Evolutionary conservation across 164 flowering plant genomes (phyloP), one percentile per base, ranked within the genome.

Genomic region (Vitis rupestris): DNA sequence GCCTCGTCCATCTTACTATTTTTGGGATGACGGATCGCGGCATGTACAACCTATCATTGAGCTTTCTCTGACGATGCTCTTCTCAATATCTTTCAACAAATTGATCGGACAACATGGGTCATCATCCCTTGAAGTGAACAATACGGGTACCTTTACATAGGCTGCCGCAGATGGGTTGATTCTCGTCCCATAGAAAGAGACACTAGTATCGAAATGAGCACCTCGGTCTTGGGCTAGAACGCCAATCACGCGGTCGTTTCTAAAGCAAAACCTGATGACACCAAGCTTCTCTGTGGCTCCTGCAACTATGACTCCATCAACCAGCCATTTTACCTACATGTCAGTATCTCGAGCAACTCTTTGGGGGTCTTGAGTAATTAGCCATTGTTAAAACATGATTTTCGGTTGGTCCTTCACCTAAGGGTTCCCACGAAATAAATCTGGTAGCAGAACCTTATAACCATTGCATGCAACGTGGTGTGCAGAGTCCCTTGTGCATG

Each of bases 381-480:
- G 64, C 97, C 98, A 91, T 63, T 76, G 59, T 61, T 89, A 88
- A 61, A 84, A 80, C 65, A 73, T 53, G 10, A 74, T 30, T 62
- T 50, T 72, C 13, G 91, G 81, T 67, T 71, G 73, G 57, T 82
- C 78, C 68, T 84, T 88, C 65, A 66, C 30, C 97, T 97, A 94
- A 60, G 97, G 90, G 78, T 94, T 77, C 17, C 93, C 96, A 8
- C 81, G 85, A 76, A 91, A 91, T 61, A 90, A 74, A 79, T 94
- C 98, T 5, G 98, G 98, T 60, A 94, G 88, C 31, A 94, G 81
- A 68, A 94, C 96, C 82, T 96, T 94, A 88, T 82, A 31, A 82
- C 6, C 6, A 5, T 31, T 31, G 19, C 19, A 19, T 19, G 19
- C 19, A 19, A 19, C 19, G 19, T 19, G 19, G 19, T 19, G 1